Evolutionary conservation across 306 rosid genomes (phyloP).

Genomic region (Castanea sativa): DNA sequence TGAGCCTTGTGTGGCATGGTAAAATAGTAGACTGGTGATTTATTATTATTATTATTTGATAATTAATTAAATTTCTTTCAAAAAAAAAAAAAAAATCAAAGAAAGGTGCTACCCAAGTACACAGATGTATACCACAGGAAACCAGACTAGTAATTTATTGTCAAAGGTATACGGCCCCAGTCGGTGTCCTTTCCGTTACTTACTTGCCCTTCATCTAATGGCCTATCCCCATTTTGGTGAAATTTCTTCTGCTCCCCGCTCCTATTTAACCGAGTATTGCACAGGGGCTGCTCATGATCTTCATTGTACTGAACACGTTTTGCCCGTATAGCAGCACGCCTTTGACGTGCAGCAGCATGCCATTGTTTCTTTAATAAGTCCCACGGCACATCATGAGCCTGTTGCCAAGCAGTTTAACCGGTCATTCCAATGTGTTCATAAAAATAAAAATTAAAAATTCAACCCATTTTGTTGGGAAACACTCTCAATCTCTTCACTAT

Average conservation of each 20-base stretch:
- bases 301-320: not conserved
- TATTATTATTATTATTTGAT: no score
- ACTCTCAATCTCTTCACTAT: constrained; percentile 2
- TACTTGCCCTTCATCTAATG: constrained; percentile 1
- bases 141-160: no score
- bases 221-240: constrained; percentile 6
- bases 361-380: constrained; percentile 3
- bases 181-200: constrained; percentile 9
- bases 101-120: no score
- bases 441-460: not conserved
- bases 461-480: constrained; percentile 3
- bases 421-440: constrained; percentile 9
- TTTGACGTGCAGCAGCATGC: not conserved
- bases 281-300: not conserved
- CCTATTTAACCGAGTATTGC: not conserved
- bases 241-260: not conserved
- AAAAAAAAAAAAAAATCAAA: no score
- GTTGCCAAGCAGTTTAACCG: constrained; percentile 26
- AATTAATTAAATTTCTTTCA: no score
- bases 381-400: constrained; percentile 11
- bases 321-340: not conserved
- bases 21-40: no score
- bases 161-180: not conserved
- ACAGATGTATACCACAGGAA: no score
- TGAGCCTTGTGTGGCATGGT: no score